These are phyloP conservation scores for Apiospora kogelbergensis DNA, from an alignment of 2,329 filamentous ascomycete genomes.

Conservation along the genomic window DNA sequence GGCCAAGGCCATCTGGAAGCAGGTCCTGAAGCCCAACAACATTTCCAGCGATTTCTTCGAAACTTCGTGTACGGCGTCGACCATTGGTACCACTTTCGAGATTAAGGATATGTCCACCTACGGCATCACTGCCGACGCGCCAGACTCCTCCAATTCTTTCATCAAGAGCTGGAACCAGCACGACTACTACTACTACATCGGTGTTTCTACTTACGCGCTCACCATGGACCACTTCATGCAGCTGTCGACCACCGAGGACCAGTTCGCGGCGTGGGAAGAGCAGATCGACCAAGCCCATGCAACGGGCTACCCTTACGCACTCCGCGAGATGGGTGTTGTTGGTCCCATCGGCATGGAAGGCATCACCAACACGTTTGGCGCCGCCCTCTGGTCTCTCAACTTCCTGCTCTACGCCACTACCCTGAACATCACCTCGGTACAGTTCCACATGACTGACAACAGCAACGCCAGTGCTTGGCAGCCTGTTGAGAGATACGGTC, in stretches of 20 bases:
- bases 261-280: conserved; percentile 45
- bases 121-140: conserved; percentile 36
- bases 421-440: conserved; percentile 45
- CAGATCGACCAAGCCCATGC: conserved; percentile 41
- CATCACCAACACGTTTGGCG: conserved; percentile 48
- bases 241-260: conserved; percentile 44
- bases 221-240: conserved; percentile 45
- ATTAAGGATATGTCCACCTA: conserved; percentile 39
- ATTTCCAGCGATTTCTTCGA: conserved; percentile 46
- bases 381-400: conserved; percentile 52
- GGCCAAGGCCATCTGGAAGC: conserved; percentile 41
- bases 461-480: conserved; percentile 51
- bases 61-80: conserved; percentile 47
- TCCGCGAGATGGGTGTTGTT: conserved; percentile 51
- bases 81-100: conserved; percentile 49
- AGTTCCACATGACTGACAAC: conserved; percentile 56
- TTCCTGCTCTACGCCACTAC: conserved; percentile 50
- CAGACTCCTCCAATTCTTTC: conserved; percentile 32
- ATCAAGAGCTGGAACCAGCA: conserved; percentile 51
- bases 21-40: conserved; percentile 41
- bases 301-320: conserved; percentile 45
- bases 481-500: conserved; percentile 39
- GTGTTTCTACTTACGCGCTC: conserved; percentile 41
- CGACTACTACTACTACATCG: conserved; percentile 54
- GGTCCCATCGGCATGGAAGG: conserved; percentile 46